These are phyloP conservation scores for Furcasterigmium sp. DNA, from an alignment of 2,329 filamentous ascomycete species.

Conservation along the genomic window DNA sequence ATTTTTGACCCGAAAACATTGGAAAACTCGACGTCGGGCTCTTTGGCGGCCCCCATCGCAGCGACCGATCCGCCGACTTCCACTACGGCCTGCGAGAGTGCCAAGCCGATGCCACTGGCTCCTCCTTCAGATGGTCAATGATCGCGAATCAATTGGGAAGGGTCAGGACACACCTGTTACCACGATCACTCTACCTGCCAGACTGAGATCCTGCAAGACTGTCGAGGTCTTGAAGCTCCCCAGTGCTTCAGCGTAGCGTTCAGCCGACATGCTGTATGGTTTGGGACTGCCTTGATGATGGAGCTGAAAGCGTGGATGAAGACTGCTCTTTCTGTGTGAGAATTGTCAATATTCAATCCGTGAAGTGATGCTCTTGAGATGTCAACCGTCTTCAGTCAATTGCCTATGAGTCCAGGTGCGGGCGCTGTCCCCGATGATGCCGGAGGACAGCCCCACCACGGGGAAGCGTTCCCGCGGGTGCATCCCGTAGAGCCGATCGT, in stretches of 20 bases:
- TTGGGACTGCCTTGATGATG: background rate
- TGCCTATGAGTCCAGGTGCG: too few relatives aligned
- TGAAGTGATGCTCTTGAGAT: too few relatives aligned
- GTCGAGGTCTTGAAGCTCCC: background rate
- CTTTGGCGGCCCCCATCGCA: background rate
- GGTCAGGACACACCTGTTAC: background rate
- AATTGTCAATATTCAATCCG: background rate
- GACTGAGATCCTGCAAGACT: background rate
- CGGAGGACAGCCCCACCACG: too few relatives aligned
- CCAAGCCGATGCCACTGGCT: background rate
- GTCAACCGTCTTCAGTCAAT: too few relatives aligned
- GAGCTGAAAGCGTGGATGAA: background rate
- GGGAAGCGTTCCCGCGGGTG: too few relatives aligned
- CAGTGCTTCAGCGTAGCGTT: background rate
- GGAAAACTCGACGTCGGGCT: background rate
- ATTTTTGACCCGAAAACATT: background rate
- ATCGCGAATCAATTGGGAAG: background rate
- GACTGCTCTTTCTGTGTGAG: background rate
- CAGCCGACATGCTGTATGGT: background rate
- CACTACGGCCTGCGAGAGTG: background rate
- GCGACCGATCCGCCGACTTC: background rate
- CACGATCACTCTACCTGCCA: background rate
- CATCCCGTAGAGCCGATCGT: too few relatives aligned
- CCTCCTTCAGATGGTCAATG: background rate
- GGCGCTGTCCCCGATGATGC: too few relatives aligned